A percentile compares a stretch with the other conserved stretches of the same genome.
Evolutionary conservation across 2,329 filamentous ascomycete genomes (phyloP).

Genomic region (Phialemonium atrogriseum): DNA sequence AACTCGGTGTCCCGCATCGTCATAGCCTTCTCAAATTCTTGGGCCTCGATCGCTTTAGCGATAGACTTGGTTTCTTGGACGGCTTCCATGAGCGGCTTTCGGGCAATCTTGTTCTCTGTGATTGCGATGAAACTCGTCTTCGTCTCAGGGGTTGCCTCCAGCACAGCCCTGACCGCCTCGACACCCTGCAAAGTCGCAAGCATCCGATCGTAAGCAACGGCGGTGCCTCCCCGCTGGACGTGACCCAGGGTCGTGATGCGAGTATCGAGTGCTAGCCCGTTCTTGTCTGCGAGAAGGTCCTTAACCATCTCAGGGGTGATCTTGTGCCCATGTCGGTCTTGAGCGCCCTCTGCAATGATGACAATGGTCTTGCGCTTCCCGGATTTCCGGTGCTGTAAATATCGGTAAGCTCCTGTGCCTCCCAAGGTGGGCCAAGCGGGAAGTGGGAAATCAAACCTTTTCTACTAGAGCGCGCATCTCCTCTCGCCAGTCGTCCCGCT

Average conservation of each 20-base stretch:
- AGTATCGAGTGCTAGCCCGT: slow-evolving; percentile 77
- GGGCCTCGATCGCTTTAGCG: slow-evolving; percentile 69
- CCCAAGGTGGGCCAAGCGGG: neutral
- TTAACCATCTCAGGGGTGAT: slow-evolving; percentile 79
- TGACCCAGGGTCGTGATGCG: slow-evolving; percentile 92
- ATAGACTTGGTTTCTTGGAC: slow-evolving; percentile 82
- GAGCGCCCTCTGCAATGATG: slow-evolving; percentile 91
- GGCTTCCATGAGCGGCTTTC: slow-evolving; percentile 81
- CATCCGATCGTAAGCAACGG: slow-evolving; percentile 91
- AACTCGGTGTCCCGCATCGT: slow-evolving; percentile 85
- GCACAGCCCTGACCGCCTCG: slow-evolving; percentile 84
- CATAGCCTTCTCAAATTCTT: slow-evolving; percentile 86
- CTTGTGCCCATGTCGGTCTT: slow-evolving; percentile 74
- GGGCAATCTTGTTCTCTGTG: slow-evolving; percentile 94
- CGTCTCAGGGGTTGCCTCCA: slow-evolving; percentile 81
- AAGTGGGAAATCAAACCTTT: slow-evolving; percentile 37
- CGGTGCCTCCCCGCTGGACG: slow-evolving; percentile 89
- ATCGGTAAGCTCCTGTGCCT: slow-evolving; percentile 5
- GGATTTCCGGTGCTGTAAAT: slow-evolving; percentile 63
- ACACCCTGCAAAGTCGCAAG: slow-evolving; percentile 88
- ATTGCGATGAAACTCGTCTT: slow-evolving; percentile 94
- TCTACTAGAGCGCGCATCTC: slow-evolving; percentile 76
- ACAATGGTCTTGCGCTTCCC: slow-evolving; percentile 98
- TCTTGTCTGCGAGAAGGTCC: slow-evolving; percentile 70
- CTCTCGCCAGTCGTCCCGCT: slow-evolving; percentile 76